phyloP scores from a whole-genome alignment of 2,329 filamentous ascomycete species.

The Aureobasidium sp. region DNA sequence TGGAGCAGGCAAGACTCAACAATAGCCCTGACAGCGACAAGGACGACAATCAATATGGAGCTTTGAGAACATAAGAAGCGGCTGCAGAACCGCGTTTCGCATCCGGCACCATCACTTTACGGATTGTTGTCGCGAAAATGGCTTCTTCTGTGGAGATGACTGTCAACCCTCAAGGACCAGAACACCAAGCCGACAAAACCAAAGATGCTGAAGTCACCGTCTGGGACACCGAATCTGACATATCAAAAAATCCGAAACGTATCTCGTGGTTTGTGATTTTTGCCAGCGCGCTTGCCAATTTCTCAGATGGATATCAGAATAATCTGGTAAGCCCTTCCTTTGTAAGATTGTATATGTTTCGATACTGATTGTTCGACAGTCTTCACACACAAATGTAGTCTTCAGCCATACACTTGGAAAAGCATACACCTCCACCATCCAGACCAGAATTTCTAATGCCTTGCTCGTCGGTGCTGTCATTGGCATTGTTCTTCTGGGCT shows the following conservation, averaged over 20 bases:
- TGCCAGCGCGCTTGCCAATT: slow-evolving; percentile 26
- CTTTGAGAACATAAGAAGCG: not conserved
- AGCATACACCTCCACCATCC: slow-evolving; percentile 25
- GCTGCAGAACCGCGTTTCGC: not conserved
- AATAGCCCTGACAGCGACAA: not conserved
- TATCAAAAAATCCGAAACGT: not conserved
- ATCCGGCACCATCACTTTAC: too few relatives aligned
- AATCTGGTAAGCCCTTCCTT: slow-evolving; percentile 19
- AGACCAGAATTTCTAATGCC: slow-evolving; percentile 29
- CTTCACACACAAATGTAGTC: slow-evolving; percentile 29
- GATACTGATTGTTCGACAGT: not conserved
- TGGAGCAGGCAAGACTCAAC: not conserved
- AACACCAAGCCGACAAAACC: not conserved
- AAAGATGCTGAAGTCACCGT: not conserved
- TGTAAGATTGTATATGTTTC: not conserved
- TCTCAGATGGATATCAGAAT: slow-evolving; percentile 31
- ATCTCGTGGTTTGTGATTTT: slow-evolving; percentile 18
- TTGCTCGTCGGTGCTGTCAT: slow-evolving; percentile 29
- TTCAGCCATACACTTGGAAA: slow-evolving; percentile 27
- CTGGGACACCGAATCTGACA: not conserved
- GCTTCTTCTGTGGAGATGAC: not conserved
- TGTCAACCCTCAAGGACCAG: not conserved
- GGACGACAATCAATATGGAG: not conserved
- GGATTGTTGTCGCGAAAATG: not conserved
- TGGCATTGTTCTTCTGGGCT: slow-evolving; percentile 29